A percentile compares a stretch with the other conserved stretches of the same genome.
Conservation (phyloP, 2,329 filamentous ascomycete genomes). For the Cytospora piceae region DNA sequence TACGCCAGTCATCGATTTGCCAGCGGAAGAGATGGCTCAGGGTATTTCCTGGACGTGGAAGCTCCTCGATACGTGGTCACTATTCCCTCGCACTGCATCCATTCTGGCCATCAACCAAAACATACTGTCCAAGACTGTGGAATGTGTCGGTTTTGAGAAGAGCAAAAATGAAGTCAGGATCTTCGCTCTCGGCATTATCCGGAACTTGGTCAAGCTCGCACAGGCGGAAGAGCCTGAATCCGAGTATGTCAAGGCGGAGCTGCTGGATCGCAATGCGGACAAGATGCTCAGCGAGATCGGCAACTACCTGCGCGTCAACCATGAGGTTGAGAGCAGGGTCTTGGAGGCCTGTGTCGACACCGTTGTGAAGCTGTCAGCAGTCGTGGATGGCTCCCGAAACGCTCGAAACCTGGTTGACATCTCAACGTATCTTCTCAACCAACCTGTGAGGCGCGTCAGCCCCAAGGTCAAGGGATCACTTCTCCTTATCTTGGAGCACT, state of each 20-base stretch:
- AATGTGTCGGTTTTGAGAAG: slow-evolving; percentile 71
- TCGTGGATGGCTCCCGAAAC: slow-evolving; percentile 70
- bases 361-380: slow-evolving; percentile 73
- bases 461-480: slow-evolving; percentile 82
- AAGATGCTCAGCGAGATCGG: slow-evolving; percentile 70
- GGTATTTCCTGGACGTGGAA: slow-evolving; percentile 82
- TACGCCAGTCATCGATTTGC: slow-evolving; percentile 73
- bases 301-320: slow-evolving; percentile 61
- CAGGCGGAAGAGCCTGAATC: slow-evolving; percentile 57
- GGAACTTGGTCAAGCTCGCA: slow-evolving; percentile 66
- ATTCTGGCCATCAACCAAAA: slow-evolving; percentile 67
- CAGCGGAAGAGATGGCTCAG: slow-evolving; percentile 85
- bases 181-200: slow-evolving; percentile 77
- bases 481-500: slow-evolving; percentile 78
- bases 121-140: slow-evolving; percentile 71
- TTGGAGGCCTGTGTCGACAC: slow-evolving; percentile 79
- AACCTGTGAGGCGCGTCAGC: slow-evolving; percentile 81
- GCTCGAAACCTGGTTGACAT: slow-evolving; percentile 79
- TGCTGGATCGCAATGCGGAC: slow-evolving; percentile 61
- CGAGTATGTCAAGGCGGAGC: slow-evolving; percentile 59
- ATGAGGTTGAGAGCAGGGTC: slow-evolving; percentile 69
- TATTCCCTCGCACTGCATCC: slow-evolving; percentile 64
- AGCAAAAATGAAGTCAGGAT: slow-evolving; percentile 75
- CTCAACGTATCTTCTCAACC: slow-evolving; percentile 77
- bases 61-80: slow-evolving; percentile 81